Conservation (phyloP, 768 basidiomycete genomes). For the Butyriboletus loyo region DNA sequence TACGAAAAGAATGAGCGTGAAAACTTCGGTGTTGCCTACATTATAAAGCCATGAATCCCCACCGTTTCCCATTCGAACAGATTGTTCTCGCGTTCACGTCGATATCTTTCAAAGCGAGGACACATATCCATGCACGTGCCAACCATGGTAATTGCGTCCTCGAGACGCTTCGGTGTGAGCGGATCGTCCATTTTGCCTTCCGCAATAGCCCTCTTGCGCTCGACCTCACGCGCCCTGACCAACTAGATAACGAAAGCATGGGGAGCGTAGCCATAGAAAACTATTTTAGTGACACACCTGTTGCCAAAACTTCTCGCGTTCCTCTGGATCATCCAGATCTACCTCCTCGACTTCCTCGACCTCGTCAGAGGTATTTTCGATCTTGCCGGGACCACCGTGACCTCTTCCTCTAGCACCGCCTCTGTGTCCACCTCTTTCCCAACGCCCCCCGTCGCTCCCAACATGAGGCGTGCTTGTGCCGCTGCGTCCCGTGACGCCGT, state of each 20-base stretch:
- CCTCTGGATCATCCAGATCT: slow-evolving; percentile 56
- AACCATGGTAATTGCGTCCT: slow-evolving; percentile 89
- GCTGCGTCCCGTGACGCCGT: slow-evolving; percentile 33
- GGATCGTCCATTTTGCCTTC: slow-evolving; percentile 91
- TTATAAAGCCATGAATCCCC: slow-evolving; percentile 25
- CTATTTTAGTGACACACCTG: slow-evolving; percentile 47
- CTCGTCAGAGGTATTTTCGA: slow-evolving; percentile 40
- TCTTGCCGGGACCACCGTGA: slow-evolving; percentile 35
- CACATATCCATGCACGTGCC: slow-evolving; percentile 96
- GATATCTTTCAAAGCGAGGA: slow-evolving; percentile 88
- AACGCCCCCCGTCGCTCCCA: slow-evolving; percentile 47
- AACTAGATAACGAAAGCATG: slow-evolving; percentile 42
- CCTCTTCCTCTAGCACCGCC: slow-evolving; percentile 50
- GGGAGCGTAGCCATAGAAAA: slow-evolving; percentile 16
- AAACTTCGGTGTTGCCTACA: slow-evolving; percentile 5
- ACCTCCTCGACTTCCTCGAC: slow-evolving; percentile 27
- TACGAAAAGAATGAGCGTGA: slow-evolving; percentile 41
- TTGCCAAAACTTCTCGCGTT: slow-evolving; percentile 67
- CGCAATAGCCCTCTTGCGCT: slow-evolving; percentile 70
- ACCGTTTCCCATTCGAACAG: slow-evolving; percentile 85
- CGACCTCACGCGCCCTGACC: slow-evolving; percentile 68
- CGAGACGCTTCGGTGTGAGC: slow-evolving; percentile 69
- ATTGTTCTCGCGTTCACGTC: slow-evolving; percentile 86
- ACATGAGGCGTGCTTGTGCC: slow-evolving; percentile 35
- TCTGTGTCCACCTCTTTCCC: slow-evolving; percentile 62